Percentiles rank a stretch among this genome's conserved stretches.
phyloP scores from a whole-genome alignment of 1,284 basidiomycete genomes.

The Trichosporon faecale region DNA sequence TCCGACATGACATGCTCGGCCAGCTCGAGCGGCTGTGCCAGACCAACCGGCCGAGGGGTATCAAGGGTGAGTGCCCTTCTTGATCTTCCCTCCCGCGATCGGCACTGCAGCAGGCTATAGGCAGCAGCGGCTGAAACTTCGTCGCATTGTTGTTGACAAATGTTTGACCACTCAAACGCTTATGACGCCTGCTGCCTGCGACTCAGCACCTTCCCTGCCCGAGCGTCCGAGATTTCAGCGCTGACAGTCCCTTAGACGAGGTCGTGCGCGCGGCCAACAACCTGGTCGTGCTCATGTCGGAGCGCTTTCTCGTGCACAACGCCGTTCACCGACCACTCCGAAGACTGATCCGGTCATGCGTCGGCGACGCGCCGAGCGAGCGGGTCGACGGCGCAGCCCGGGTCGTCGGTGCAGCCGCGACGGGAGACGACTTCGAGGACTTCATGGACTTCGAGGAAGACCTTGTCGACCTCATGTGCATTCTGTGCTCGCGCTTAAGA shows the following conservation, averaged over 20 bases:
- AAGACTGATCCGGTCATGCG: constrained; percentile 77
- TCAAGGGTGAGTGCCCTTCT: constrained; percentile 56
- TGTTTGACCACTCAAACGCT: neutral
- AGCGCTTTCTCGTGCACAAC: constrained; percentile 85
- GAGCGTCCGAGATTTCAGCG: neutral
- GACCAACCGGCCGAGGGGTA: constrained; percentile 73
- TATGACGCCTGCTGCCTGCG: neutral
- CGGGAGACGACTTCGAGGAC: constrained; percentile 45
- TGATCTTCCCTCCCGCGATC: neutral
- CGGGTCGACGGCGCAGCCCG: constrained; percentile 67
- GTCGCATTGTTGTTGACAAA: neutral
- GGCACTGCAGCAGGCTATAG: neutral
- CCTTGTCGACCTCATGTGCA: constrained; percentile 88
- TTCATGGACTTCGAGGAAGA: constrained; percentile 40
- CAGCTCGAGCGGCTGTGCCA: constrained; percentile 81
- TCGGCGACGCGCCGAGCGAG: constrained; percentile 76
- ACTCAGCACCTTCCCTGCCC: neutral
- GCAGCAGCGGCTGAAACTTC: neutral
- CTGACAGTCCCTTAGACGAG: constrained; percentile 56
- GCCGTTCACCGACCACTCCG: constrained; percentile 85
- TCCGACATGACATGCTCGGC: constrained; percentile 83
- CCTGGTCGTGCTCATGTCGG: constrained; percentile 82
- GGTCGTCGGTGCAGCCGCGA: constrained; percentile 74
- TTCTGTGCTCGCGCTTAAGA: constrained; percentile 82
- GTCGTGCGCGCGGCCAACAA: constrained; percentile 78